phyloP scores from a whole-genome alignment of 129 eudicot species.

The Silybum marianum region DNA sequence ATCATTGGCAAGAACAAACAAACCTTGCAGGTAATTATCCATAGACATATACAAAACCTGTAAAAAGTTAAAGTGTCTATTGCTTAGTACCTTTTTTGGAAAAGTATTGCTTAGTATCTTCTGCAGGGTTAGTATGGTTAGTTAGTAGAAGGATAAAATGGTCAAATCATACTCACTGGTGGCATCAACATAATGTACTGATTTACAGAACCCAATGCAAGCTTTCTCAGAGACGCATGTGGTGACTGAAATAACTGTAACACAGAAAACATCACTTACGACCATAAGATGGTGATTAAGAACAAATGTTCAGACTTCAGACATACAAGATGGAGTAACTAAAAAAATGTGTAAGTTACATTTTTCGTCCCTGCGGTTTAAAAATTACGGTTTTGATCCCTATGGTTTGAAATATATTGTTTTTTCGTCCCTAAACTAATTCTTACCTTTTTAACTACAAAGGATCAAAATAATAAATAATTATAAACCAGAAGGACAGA shows the following conservation, averaged over 20 bases:
- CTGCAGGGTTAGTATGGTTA: conserved; percentile 15
- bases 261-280: conserved; percentile 5
- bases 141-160: neutral
- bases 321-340: conserved; percentile 9
- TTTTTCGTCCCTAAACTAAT: too few species aligned
- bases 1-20: conserved; percentile 93
- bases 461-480: too few species aligned
- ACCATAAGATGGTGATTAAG: neutral
- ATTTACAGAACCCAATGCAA: conserved; percentile 81
- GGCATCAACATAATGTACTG: conserved; percentile 98
- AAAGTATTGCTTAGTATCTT: conserved; percentile 17
- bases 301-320: neutral
- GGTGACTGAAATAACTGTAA: conserved; percentile 90
- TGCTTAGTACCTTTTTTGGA: conserved; percentile 22
- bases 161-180: conserved; percentile 55
- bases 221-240: conserved; percentile 72
- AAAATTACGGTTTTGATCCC: too few species aligned
- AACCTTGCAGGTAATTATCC: conserved; percentile 93
- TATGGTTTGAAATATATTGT: too few species aligned
- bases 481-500: too few species aligned
- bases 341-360: too few species aligned
- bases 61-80: conserved; percentile 14
- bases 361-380: too few species aligned
- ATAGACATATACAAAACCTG: conserved; percentile 77
- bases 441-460: too few species aligned